Base-by-base conservation (phyloP, 2,329 filamentous ascomycete species). In the Xylariaceae sp. region DNA sequence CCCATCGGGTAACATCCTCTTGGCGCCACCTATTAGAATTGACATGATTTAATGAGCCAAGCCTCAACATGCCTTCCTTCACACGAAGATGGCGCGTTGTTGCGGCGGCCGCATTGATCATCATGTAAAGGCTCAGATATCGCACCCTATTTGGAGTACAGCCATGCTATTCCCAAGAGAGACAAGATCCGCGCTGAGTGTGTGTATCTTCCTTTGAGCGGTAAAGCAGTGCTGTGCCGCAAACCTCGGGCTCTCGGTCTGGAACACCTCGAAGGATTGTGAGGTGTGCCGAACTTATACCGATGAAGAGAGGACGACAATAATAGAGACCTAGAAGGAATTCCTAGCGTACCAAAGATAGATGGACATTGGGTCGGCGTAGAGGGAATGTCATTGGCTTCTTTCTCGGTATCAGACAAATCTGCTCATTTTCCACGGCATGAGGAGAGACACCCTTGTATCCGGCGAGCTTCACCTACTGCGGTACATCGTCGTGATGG, bases 111-210 rank as follows among this genome's bases (percentile, higher is more conserved):
- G 44, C 47, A 33, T 29, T 50, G 39, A 51, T 36, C n/a, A n/a
- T n/a, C n/a, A n/a, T n/a, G n/a, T n/a, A n/a, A n/a, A n/a, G n/a
- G n/a, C n/a, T n/a, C n/a, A n/a, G n/a, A n/a, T n/a, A n/a, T n/a
- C n/a, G n/a, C n/a, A n/a, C n/a, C n/a, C n/a, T n/a, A n/a, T n/a
- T n/a, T n/a, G n/a, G n/a, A n/a, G n/a, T n/a, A n/a, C n/a, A n/a
- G n/a, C n/a, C n/a, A n/a, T n/a, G n/a, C n/a, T n/a, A n/a, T n/a
- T n/a, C 16, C 37, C 23, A 46, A 55, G 28, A 36, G 14, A 31
- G 51, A 28, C 28, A 51, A 51, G 56, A 58, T 55, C 51, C 26
- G 45, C 56, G n/a, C n/a, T n/a, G n/a, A n/a, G n/a, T n/a, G 26
- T 2, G 9, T 17, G 19, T 11, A 9, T 58, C 33, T 54, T 54